Conservation (phyloP, 139 green algal genomes). For the Coelastrella sp. region DNA sequence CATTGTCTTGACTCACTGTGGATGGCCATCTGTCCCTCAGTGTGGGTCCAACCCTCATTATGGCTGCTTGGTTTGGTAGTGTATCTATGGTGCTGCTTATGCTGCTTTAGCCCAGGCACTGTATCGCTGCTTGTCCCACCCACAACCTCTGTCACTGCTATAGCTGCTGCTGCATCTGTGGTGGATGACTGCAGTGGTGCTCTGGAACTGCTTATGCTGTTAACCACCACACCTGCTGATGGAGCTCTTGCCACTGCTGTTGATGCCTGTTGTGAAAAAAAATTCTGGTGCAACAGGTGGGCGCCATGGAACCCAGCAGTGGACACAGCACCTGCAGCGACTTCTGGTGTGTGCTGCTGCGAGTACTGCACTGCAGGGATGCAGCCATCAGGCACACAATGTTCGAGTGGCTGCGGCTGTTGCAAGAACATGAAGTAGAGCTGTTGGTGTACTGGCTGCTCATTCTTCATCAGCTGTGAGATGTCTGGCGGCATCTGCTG, state of each 20-base stretch:
- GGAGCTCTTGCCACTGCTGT: neutral
- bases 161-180: neutral
- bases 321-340: neutral
- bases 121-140: neutral
- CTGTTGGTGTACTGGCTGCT: neutral
- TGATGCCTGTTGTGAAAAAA: neutral
- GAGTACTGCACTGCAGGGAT: neutral
- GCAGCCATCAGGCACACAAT: neutral
- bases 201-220: neutral
- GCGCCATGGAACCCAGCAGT: too few species aligned
- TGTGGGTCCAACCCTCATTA: neutral
- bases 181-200: neutral
- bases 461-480: neutral
- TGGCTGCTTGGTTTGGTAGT: neutral
- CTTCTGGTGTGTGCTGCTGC: neutral
- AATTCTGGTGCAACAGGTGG: too few species aligned
- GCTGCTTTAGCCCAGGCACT: neutral
- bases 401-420: neutral
- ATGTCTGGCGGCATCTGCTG: neutral
- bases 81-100: neutral
- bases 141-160: neutral
- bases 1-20: neutral
- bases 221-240: neutral
- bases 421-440: neutral
- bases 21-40: neutral